Conservation (phyloP, 371 early-diverging fungal species). For the Rhizomucor pusillus region DNA sequence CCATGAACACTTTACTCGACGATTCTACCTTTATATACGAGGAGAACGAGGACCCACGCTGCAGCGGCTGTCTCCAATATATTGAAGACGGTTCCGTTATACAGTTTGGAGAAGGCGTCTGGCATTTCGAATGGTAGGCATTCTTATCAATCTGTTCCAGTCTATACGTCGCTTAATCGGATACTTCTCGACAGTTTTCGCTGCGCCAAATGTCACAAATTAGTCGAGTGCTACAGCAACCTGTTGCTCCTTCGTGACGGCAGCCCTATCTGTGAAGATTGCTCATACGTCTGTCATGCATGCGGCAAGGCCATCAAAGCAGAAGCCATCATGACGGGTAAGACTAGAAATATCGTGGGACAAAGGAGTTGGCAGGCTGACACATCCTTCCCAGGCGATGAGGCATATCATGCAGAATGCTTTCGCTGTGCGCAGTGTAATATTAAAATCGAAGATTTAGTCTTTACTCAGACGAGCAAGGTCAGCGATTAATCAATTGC, state of each 20-base stretch:
- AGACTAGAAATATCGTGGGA: not conserved
- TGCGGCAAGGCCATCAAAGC: slow-evolving; percentile 80
- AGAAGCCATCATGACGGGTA: slow-evolving; percentile 85
- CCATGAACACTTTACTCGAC: slow-evolving; percentile 30
- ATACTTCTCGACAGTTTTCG: slow-evolving; percentile 49
- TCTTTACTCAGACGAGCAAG: slow-evolving; percentile 80
- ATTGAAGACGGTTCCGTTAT: slow-evolving; percentile 85
- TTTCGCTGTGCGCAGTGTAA: slow-evolving; percentile 75
- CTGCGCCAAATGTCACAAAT: slow-evolving; percentile 71
- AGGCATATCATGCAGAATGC: slow-evolving; percentile 84
- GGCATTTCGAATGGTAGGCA: slow-evolving; percentile 50
- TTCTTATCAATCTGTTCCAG: not conserved
- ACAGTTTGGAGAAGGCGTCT: slow-evolving; percentile 82
- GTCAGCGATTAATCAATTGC: too few relatives aligned
- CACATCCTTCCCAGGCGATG: slow-evolving; percentile 52
- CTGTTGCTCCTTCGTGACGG: slow-evolving; percentile 75
- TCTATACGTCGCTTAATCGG: not conserved
- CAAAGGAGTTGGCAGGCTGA: slow-evolving; percentile 1
- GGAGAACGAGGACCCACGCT: slow-evolving; percentile 56
- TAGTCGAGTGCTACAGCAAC: slow-evolving; percentile 75
- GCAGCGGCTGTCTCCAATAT: slow-evolving; percentile 70
- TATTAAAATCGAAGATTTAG: slow-evolving; percentile 70
- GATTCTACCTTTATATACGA: slow-evolving; percentile 23
- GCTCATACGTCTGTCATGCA: slow-evolving; percentile 77
- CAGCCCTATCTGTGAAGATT: slow-evolving; percentile 80